Conservation (phyloP, 495 filamentous ascomycete genomes). For the Chlorociboria aeruginascens region DNA sequence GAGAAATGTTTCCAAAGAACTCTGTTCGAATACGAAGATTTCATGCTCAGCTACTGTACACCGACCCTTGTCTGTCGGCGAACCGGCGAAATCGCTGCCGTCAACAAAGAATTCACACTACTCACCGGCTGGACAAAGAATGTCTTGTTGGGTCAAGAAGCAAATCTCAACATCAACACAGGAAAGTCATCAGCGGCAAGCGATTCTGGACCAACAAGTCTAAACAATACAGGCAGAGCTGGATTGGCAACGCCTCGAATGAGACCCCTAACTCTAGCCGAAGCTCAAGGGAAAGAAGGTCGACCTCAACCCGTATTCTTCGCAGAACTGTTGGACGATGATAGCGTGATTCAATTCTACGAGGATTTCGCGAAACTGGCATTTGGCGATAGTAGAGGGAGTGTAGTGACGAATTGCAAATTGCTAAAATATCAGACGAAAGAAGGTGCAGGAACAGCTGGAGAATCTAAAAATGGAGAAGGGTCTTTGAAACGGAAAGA, state of each 20-base stretch:
- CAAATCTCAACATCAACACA: conserved; percentile 82
- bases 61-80: conserved; percentile 85
- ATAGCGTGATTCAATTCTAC: conserved; percentile 87
- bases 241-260: conserved; percentile 34
- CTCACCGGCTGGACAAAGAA: conserved; percentile 92
- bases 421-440: conserved; percentile 83
- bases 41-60: conserved; percentile 74
- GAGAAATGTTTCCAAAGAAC: conserved; percentile 93
- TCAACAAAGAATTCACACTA: conserved; percentile 89
- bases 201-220: conserved; percentile 22
- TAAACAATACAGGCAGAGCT: conserved; percentile 23
- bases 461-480: conserved; percentile 25
- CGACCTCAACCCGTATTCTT: conserved; percentile 69
- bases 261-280: conserved; percentile 25
- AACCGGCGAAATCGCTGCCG: conserved; percentile 82
- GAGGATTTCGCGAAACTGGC: conserved; percentile 88
- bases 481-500: conserved; percentile 26
- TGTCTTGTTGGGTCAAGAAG: conserved; percentile 74
- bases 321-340: conserved; percentile 85
- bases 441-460: conserved; percentile 25
- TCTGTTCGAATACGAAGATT: conserved; percentile 83
- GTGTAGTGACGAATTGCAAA: conserved; percentile 71
- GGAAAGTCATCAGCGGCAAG: conserved; percentile 29
- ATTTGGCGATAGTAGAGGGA: conserved; percentile 77
- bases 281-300: conserved; percentile 16